Base-by-base conservation (phyloP, 495 filamentous ascomycete species). In the Xylaria grammica region DNA sequence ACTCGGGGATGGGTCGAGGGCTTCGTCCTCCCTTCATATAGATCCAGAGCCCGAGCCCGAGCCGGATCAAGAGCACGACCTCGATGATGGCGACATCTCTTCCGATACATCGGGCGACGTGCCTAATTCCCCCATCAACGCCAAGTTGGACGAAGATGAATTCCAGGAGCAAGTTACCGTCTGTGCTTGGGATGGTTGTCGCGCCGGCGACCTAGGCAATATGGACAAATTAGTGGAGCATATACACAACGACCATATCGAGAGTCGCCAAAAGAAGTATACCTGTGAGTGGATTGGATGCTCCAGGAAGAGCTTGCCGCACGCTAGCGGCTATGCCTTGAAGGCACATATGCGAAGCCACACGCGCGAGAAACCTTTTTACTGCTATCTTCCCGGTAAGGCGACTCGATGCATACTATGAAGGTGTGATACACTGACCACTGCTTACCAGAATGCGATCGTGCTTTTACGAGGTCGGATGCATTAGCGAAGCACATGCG, bases 401-500 rank as follows among this genome's bases (percentile, higher is more conserved):
- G 65, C 50, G 4, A 17, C 44, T n/a, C 27, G 50, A 52, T 15
- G 4, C 52, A 22, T 40, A 15, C n/a, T 38, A 6, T 24, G 13
- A 30, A 48, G 40, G 20, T 19, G 20, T 46, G 29, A 32, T 36
- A 19, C n/a, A n/a, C 60, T 63, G 8, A 63, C 60, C n/a, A 17
- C 24, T 62, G 34, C 48, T 57, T 65, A 46, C 68, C 64, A 96
- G 95, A 99, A 85, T 99, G 95, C 77, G 96, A 99, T 73, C 91
- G 94, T 70, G 92, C 93, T 58, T 99, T 99, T 72, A 99, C 95
- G 9, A 88, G 95, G 61, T 98, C 95, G 30, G 95, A 99, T 74
- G 95, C 95, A 22, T 87, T 99, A 0, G 93, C 95, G 6, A 99
- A 99, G 74, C 95, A 99, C 75, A 97, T 97, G 92, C 90, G 95